Evolutionary conservation across 495 filamentous ascomycete species (phyloP), one percentile per base, ranked within the genome.

Genomic region (Saxispiralis lemnorum): DNA sequence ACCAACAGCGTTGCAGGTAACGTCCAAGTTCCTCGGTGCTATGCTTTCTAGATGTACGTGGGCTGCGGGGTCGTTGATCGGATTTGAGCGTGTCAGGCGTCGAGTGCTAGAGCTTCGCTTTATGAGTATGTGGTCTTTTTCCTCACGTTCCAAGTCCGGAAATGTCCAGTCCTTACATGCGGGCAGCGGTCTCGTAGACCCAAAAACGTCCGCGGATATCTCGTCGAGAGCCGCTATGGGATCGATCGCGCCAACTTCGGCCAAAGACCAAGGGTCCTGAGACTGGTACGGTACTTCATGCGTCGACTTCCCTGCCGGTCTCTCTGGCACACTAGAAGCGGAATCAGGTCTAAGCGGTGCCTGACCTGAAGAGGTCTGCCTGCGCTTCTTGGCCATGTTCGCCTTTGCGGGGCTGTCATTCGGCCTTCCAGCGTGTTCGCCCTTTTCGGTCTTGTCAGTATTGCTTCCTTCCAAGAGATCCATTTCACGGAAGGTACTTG

Each of bases 361-460:
- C 17, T 7, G 38, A 31, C 39, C 45, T 47, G 41, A 47, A 47
- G 41, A 47, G 41, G 45, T 37, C 18, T 20, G 24, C 17, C 13
- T 30, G 13, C 39, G 28, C 19, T 36, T 36, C 10, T n/a, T 38
- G 7, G 7, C n/a, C 5, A 35, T 14, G 20, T 41, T 34, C n/a
- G n/a, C 20, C 36, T 31, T 13, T 2, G 45, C 16, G n/a, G 31
- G 18, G 11, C 20, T 16, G 16, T 36, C 19, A 5, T 12, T 9
- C 13, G 44, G 40, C 5, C 24, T 9, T 28, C 9, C 24, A 28
- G 24, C 5, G 9, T 5, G 24, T 9, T 28, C 24, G 24, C 4
- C 9, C 24, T 28, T 28, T 28, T 28, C 24, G 9, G 5, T 28
- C 24, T 4, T 4, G 24, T 28, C 24, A 28, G 24, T 28, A 28